Evolutionary conservation across 176 grass and related monocot genomes (phyloP).

Genomic region (Urochloa ruziziensis): DNA sequence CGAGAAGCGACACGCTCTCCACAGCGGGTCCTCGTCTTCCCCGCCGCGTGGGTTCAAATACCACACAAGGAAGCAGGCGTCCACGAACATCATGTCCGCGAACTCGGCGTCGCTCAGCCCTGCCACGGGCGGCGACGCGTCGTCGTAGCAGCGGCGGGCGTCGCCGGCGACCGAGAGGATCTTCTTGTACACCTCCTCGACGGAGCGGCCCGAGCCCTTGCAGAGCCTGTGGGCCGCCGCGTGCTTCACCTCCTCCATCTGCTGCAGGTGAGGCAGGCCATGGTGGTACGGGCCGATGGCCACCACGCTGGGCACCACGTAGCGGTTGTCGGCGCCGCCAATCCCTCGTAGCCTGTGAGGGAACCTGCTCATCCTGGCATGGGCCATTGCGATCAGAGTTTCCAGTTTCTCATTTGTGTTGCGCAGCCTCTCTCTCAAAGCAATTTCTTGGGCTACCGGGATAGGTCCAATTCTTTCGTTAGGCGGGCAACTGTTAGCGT

Average conservation of each 20-base stretch:
- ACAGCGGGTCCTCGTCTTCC: not conserved
- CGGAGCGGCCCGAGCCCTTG: too few species aligned
- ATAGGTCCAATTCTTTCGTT: too few species aligned
- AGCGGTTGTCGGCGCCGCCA: not conserved
- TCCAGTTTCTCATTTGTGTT: not conserved
- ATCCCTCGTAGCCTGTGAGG: not conserved
- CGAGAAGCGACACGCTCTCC: not conserved
- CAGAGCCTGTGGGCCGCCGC: not conserved
- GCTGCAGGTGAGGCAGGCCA: not conserved
- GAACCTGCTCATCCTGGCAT: not conserved
- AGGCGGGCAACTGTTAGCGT: too few species aligned
- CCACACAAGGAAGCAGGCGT: too few species aligned
- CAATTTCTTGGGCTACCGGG: too few species aligned
- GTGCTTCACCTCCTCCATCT: conserved; percentile 16
- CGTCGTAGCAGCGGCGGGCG: too few species aligned
- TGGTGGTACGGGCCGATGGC: conserved; percentile 24
- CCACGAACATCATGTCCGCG: too few species aligned
- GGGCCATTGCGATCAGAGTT: not conserved
- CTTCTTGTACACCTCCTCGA: too few species aligned
- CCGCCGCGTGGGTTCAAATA: too few species aligned
- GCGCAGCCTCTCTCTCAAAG: not conserved
- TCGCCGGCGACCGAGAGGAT: too few species aligned
- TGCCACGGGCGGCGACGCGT: too few species aligned
- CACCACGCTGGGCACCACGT: not conserved
- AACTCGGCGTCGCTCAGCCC: too few species aligned